Base-by-base conservation (phyloP, 1,284 basidiomycete species). In the Cutaneotrichosporon sp. region DNA sequence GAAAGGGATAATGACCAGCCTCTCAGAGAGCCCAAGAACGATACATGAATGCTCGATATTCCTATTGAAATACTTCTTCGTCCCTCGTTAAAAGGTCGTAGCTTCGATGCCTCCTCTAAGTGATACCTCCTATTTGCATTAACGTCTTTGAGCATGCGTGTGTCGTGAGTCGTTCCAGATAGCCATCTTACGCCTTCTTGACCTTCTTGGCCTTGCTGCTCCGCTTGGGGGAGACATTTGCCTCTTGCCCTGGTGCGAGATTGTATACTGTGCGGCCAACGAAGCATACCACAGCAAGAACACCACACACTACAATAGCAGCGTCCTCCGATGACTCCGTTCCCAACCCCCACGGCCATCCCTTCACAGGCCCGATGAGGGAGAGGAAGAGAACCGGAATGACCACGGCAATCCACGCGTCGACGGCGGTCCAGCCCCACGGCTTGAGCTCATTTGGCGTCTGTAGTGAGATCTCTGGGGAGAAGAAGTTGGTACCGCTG, bases 371-470 rank as follows among this genome's bases (percentile, higher is more conserved):
- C 2, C 67, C 69, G 16, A 71, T 63, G 37, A 72, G 55, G 17
- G 45, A 54, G 17, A 70, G 44, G 54, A 71, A 75, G 19, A 74
- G 33, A 2, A 48, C 54, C 5, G 72, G 67, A 14, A 72, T 54
- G 19, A 69, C 51, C 1, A 70, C 24, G 1, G 74, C 68, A 3
- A 66, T 54, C 72, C 72, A 75, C 14, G 63, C 51, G 48, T 75
- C 74, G 3, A 68, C 63, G 22, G 63, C 60, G 42, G 60, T 61
- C 74, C 74, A 75, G 20, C 74, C 74, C 26, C 61, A 55, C 1
- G 68, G 63, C 29, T 46, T 46, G 9, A 75, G 64, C 45, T 75
- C 74, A 3, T 58, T 51, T 5, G 74, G 74, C 1, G 70, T 70
- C 14, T 56, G 46, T 16, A 74, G 54, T 3, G 49, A 56, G 25